phyloP scores from a whole-genome alignment of 2,329 filamentous ascomycete species.

The Arthrinium puccinioides region DNA sequence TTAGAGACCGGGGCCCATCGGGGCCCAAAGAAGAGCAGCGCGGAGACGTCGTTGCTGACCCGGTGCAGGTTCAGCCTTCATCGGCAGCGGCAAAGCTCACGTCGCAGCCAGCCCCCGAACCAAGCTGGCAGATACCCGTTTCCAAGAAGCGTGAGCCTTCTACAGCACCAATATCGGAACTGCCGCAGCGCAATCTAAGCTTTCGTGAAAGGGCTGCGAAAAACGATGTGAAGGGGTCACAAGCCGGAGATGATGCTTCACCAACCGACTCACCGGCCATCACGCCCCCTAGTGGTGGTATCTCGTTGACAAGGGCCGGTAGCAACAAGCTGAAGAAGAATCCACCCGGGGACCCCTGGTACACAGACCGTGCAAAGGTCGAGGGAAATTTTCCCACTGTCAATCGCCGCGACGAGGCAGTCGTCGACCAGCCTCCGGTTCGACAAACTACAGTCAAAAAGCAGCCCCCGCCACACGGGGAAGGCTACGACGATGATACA shows the following conservation, averaged over 20 bases:
- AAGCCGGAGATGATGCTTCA: slow-evolving; percentile 16
- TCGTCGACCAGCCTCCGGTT: slow-evolving; percentile 4
- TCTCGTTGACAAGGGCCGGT: slow-evolving; percentile 36
- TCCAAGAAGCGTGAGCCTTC: slow-evolving; percentile 15
- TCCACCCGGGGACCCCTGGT: slow-evolving; percentile 44
- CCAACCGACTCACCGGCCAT: slow-evolving; percentile 17
- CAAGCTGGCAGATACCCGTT: slow-evolving; percentile 18
- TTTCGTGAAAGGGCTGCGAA: slow-evolving; percentile 51
- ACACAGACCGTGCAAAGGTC: slow-evolving; percentile 32
- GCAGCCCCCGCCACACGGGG: slow-evolving; percentile 6
- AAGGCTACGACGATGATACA: slow-evolving; percentile 8
- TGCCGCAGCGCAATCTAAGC: slow-evolving; percentile 49
- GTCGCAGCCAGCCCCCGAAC: slow-evolving; percentile 25
- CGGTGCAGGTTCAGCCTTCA: background rate
- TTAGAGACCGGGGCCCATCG: slow-evolving; percentile 19
- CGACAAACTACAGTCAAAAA: slow-evolving; percentile 8
- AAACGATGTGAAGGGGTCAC: slow-evolving; percentile 30
- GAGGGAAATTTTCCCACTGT: slow-evolving; percentile 26
- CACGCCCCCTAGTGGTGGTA: slow-evolving; percentile 23
- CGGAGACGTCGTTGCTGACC: slow-evolving; percentile 5
- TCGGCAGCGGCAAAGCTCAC: slow-evolving; percentile 12
- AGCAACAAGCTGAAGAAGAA: slow-evolving; percentile 55
- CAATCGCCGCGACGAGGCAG: slow-evolving; percentile 3
- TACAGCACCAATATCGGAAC: slow-evolving; percentile 19
- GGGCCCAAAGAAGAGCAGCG: slow-evolving; percentile 15